Percentiles rank a stretch among this genome's conserved stretches.
phyloP scores from a whole-genome alignment of 257 asterid species.

The Petunia secreta region DNA sequence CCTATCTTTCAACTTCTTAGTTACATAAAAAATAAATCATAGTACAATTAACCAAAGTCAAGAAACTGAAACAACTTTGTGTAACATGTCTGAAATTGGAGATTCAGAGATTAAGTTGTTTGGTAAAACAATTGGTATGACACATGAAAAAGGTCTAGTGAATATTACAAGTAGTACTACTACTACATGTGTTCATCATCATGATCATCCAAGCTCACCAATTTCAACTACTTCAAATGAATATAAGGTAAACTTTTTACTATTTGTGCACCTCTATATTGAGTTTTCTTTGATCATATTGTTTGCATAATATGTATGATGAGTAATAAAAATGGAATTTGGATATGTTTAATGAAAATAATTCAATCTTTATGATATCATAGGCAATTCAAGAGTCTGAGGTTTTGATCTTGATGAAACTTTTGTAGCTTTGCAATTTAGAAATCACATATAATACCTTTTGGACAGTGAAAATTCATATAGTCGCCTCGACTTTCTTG shows the following conservation, averaged over 20 bases:
- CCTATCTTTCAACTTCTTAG: background rate
- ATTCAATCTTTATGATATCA: background rate
- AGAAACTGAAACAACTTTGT: slow-evolving; percentile 11
- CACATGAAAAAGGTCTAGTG: slow-evolving; percentile 17
- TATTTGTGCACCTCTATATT: background rate
- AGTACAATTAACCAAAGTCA: background rate
- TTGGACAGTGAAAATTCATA: no score
- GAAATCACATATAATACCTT: no score
- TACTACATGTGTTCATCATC: slow-evolving; percentile 33
- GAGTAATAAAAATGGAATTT: slow-evolving; percentile 6
- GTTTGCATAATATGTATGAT: background rate
- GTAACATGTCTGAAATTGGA: slow-evolving; percentile 55
- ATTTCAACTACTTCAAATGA: slow-evolving; percentile 47
- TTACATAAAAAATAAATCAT: background rate
- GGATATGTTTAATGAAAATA: background rate
- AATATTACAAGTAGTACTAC: no score
- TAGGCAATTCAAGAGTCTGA: background rate
- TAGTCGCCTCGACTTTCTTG: no score
- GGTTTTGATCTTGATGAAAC: background rate
- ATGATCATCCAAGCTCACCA: slow-evolving; percentile 40
- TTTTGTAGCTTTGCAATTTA: background rate
- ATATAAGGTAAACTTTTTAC: slow-evolving; percentile 47
- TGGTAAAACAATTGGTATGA: slow-evolving; percentile 67
- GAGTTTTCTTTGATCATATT: background rate
- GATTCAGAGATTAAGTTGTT: slow-evolving; percentile 69